Conservation (phyloP, 73 alveolate species). For the Uronychia binucleata region DNA sequence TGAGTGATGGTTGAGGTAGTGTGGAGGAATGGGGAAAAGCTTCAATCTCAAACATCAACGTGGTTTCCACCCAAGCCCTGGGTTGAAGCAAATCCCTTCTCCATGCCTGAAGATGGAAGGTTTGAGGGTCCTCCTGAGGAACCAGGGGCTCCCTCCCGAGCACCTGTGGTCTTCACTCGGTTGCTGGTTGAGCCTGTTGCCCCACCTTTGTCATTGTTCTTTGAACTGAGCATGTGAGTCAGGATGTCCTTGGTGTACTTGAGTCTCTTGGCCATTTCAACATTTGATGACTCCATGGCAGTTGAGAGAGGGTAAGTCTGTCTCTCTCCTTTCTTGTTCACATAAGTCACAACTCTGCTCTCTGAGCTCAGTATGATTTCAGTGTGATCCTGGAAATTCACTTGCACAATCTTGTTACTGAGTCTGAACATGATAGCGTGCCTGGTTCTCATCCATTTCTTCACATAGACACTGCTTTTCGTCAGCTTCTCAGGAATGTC, state of each 20-base stretch:
- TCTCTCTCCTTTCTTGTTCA: constrained; percentile 98
- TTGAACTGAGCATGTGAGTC: constrained; percentile 65
- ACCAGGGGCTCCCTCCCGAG: not conserved
- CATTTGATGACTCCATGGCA: constrained; percentile 90
- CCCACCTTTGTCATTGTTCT: constrained; percentile 13
- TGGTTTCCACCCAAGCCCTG: too few relatives aligned
- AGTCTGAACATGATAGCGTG: constrained; percentile 98
- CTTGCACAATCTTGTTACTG: constrained; percentile 96
- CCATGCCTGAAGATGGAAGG: not conserved
- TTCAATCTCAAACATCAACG: too few relatives aligned
- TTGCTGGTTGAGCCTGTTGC: not conserved
- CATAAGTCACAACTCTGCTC: constrained; percentile 93
- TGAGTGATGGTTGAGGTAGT: too few relatives aligned
- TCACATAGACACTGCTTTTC: constrained; percentile 84
- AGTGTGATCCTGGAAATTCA: constrained; percentile 96
- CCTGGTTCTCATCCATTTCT: constrained; percentile 97
- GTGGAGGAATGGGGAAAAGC: too few relatives aligned
- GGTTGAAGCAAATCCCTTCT: not conserved
- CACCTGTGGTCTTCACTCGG: not conserved
- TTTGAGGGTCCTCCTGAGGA: too few relatives aligned
- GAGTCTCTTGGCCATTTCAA: constrained; percentile 96
- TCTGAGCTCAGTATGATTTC: constrained; percentile 90
- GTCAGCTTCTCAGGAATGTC: constrained; percentile 61
- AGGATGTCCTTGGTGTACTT: constrained; percentile 95
- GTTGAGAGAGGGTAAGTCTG: constrained; percentile 84